Evolutionary conservation across 179 eudicot species (phyloP).

Genomic region (Spinacia oleracea): DNA sequence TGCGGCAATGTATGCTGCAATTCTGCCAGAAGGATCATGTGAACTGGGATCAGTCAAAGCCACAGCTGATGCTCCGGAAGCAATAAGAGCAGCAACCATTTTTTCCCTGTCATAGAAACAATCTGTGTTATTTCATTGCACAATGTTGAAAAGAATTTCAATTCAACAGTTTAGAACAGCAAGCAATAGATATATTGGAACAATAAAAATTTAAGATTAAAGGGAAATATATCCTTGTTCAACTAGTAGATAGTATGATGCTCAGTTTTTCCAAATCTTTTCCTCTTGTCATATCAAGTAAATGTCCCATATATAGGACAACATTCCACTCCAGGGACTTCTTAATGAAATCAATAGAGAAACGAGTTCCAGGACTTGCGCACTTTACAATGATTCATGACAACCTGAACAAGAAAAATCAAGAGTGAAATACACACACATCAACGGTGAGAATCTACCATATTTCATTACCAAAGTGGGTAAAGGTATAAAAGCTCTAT

Average conservation of each 20-base stretch:
- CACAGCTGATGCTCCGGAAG: constrained; percentile 88
- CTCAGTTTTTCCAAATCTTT: not conserved
- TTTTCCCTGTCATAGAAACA: constrained; percentile 61
- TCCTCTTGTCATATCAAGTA: not conserved
- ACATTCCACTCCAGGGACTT: not conserved
- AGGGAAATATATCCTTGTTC: not conserved
- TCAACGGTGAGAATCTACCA: not conserved
- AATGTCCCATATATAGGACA: no score
- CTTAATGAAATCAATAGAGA: not conserved
- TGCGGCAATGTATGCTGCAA: constrained; percentile 81
- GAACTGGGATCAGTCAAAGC: constrained; percentile 85
- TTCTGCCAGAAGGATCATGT: constrained; percentile 78
- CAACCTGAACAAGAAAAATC: not conserved
- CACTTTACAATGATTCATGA: not conserved
- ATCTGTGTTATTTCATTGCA: not conserved
- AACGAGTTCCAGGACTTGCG: not conserved
- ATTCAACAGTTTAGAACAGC: not conserved
- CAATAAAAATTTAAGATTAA: not conserved
- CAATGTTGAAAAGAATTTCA: not conserved
- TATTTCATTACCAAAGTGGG: not conserved
- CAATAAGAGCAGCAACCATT: constrained; percentile 86
- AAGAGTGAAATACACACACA: not conserved
- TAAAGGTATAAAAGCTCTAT: not conserved
- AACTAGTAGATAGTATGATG: not conserved
- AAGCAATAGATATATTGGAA: not conserved